A percentile compares a stretch with the other conserved stretches of the same genome.
phyloP scores from a whole-genome alignment of 2,329 filamentous ascomycete genomes.

The Phyllosticta ampelicida region DNA sequence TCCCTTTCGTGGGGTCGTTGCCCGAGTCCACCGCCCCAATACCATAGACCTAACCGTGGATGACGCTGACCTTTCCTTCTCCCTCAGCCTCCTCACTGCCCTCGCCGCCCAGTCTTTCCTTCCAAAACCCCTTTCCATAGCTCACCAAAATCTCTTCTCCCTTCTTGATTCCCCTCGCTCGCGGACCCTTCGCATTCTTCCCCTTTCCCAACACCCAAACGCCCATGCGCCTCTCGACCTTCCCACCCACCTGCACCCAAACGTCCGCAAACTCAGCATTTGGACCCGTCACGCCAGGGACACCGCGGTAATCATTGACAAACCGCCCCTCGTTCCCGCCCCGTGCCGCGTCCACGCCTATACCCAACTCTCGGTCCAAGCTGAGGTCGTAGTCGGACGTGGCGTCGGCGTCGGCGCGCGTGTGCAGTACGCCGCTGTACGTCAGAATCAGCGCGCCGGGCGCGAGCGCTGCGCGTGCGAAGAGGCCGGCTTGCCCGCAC shows the following conservation, averaged over 20 bases:
- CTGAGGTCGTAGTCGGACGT: constrained; percentile 41
- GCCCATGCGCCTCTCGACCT: constrained; percentile 37
- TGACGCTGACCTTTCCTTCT: constrained; percentile 9
- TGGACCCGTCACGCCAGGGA: constrained; percentile 22
- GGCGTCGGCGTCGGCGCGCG: constrained; percentile 30
- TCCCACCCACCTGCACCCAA: constrained; percentile 23
- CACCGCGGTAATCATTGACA: constrained; percentile 44
- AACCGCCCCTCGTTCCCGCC: constrained; percentile 43
- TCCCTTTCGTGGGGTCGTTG: neutral
- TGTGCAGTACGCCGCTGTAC: constrained; percentile 41
- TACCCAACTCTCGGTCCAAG: constrained; percentile 37
- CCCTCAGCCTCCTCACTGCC: neutral
- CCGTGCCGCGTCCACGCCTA: constrained; percentile 38
- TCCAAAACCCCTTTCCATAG: constrained; percentile 44
- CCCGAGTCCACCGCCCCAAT: neutral
- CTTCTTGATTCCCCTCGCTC: constrained; percentile 35
- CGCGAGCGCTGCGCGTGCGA: constrained; percentile 33
- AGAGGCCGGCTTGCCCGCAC: constrained; percentile 37
- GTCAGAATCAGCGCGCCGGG: constrained; percentile 39
- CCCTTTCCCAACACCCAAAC: constrained; percentile 41
- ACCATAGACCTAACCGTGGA: neutral
- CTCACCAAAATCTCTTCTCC: constrained; percentile 43
- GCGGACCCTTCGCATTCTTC: constrained; percentile 34
- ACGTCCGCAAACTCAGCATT: constrained; percentile 36
- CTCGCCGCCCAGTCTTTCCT: constrained; percentile 20